Evolutionary conservation across 768 basidiomycete genomes (phyloP).

Genomic region (Rhodotorula babjevae): DNA sequence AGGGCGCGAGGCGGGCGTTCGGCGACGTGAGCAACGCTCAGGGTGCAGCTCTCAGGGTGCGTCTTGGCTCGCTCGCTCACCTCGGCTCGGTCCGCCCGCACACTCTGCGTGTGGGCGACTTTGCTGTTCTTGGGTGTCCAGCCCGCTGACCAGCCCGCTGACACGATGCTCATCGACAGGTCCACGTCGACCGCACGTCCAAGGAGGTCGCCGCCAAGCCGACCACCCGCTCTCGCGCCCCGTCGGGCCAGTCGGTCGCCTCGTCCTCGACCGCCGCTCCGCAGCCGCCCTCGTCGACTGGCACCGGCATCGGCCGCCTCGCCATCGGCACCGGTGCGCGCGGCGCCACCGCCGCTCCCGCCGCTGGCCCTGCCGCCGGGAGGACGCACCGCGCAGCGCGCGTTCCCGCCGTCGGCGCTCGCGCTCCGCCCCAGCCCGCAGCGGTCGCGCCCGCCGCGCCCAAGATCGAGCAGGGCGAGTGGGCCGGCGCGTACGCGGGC

Average conservation of each 20-base stretch:
- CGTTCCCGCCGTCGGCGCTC: neutral
- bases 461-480: constrained; percentile 28
- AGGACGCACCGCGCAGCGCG: constrained; percentile 6
- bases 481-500: constrained; percentile 9
- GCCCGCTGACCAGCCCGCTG: too few species aligned
- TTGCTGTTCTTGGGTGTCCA: too few species aligned
- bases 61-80: neutral
- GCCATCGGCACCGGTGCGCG: constrained; percentile 19
- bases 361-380: neutral
- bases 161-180: neutral
- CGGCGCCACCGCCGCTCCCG: neutral
- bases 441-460: constrained; percentile 14
- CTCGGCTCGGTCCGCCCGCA: neutral
- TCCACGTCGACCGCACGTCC: constrained; percentile 22
- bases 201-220: constrained; percentile 29
- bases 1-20: neutral
- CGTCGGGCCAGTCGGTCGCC: constrained; percentile 13
- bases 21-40: neutral
- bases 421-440: neutral
- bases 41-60: neutral
- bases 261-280: neutral
- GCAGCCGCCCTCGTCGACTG: constrained; percentile 35
- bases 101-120: too few species aligned
- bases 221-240: constrained; percentile 21
- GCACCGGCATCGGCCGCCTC: constrained; percentile 26